Evolutionary conservation across 2,329 filamentous ascomycete species (phyloP), one percentile per base, ranked within the genome.

Genomic region (Penicillium sp.): DNA sequence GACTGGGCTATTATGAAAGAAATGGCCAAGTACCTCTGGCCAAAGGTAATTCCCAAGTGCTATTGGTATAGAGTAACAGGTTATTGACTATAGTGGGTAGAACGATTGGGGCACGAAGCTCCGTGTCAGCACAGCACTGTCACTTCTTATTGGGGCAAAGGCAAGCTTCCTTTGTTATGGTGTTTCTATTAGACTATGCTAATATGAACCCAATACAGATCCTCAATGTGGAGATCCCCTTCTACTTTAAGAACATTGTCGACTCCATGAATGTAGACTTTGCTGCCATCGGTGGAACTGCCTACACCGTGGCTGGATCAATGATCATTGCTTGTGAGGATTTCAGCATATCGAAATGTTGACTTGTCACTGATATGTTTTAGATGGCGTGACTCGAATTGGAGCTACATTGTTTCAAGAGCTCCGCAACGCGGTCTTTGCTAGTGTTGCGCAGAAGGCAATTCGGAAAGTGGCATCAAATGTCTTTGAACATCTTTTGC

Each of bases 1-100:
- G 93, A 98, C 65, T 96, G 91, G 91, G 90, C 90, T 42, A 98
- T 98, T 59, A 93, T 98, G 77, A 94, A 87, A 72, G 91, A 98
- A 69, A 97, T 98, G 91, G 84, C 85, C 53, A 84, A 84, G 54
- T 98, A 98, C 69, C 75, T 98, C 21, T 98, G 93, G 93, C 93
- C 93, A 21, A 95, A 93, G 71, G 76, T 76, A 64, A 53, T 35
- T 3, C 19, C 21, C 37, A 6, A 61, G 40, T 19, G 22, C 40
- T 17, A 15, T 53, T 29, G n/a, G 51, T 48, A 54, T 48, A 45
- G 56, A 48, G 41, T 65, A 53, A 62, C 48, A 4, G 31, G 22
- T 34, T 44, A 44, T 49, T 48, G 12, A 46, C 44, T 35, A 48
- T 37, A 32, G 32, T 8, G 46, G 33, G 19, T 54, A 77, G 74